Evolutionary conservation across 2,329 filamentous ascomycete genomes (phyloP), one percentile per base, ranked within the genome.

Genomic region (Fusarium dimerum): DNA sequence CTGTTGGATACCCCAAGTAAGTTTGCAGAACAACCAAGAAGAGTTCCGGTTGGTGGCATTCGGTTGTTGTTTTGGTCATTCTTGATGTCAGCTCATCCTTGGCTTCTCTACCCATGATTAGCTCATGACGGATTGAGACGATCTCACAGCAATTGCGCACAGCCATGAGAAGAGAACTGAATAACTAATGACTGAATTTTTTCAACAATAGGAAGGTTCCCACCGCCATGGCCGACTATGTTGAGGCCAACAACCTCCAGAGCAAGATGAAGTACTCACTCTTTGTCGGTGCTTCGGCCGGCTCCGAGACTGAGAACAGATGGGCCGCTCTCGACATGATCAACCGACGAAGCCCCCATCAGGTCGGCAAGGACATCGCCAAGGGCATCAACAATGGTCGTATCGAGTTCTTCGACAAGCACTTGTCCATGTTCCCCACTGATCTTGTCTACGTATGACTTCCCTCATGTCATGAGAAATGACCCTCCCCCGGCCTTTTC

Each of bases 261-360:
- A 90, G 91, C 51, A 78, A 95, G 78, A 78, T 95, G 62, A 89
- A 89, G 66, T 96, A 95, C 79, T 87, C 85, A 51, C 82, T 96
- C 16, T 96, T 96, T 62, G 91, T 95, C 10, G 92, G 91, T 48
- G 91, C 91, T n/a, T 93, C 89, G 6, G 92, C 89, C 15, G 91
- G 91, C 38, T 88, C 90, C 16, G 91, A 94, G 76, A 96, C 91
- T 0, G 91, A 96, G 77, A 94, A 94, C 73, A 81, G 91, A 72
- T 96, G 92, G 92, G 91, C 92, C n/a, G 73, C 77, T 5, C 77
- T 93, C 58, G 87, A 96, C 74, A 96, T 96, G 91, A 96, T 96
- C 65, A 87, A 93, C 76, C 81, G 90, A 51, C 83, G 91, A 51
- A 83, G 84, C 62, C 91, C 91, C 50, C 91, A 96, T 75, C 91